Evolutionary conservation across 345 rosid species (phyloP).

Genomic region (Arabidopsis thaliana): TAIR10.1 NC_003070.9:1161501-1162000

Average conservation of each 20-base stretch:
- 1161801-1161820: conserved; percentile 78
- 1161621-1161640: conserved; percentile 68
- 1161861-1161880: conserved; percentile 39
- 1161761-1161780: conserved; percentile 94
- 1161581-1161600: conserved; percentile 52
- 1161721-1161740: conserved; percentile 50
- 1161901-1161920: background rate
- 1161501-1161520: conserved; percentile 6
- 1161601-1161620: conserved; percentile 50
- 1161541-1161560: background rate
- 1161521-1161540: conserved; percentile 4
- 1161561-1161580: conserved; percentile 28
- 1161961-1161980: conserved; percentile 12
- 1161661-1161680: conserved; percentile 62
- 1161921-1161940: background rate
- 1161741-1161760: conserved; percentile 80
- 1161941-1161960: conserved; percentile 23
- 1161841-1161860: conserved; percentile 34
- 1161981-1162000: conserved; percentile 35
- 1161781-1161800: conserved; percentile 51
- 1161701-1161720: conserved; percentile 40
- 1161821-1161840: conserved; percentile 77
- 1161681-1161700: conserved; percentile 45
- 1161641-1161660: conserved; percentile 98
- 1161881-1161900: conserved; percentile 38